Evolutionary conservation across 192 early-diverging fungal species (phyloP).

Genomic region (Podochytrium sp.): DNA sequence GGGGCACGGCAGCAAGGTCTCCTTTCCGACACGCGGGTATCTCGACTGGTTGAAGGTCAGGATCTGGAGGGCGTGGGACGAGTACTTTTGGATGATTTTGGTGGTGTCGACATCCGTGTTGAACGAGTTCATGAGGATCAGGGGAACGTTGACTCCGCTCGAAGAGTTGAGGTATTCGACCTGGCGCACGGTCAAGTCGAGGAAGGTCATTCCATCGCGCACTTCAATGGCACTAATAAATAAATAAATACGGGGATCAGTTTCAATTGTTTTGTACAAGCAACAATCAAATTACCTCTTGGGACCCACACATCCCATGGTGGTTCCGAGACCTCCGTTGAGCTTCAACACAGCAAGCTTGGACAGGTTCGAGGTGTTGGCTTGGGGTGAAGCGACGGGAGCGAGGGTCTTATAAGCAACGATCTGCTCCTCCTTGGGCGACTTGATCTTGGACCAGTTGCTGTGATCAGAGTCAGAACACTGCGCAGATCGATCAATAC

Average conservation of each 20-base stretch:
- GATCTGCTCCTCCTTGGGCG: constrained; percentile 83
- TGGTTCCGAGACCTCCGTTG: constrained; percentile 98
- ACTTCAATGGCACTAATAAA: constrained; percentile 91
- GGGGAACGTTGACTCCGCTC: constrained; percentile 89
- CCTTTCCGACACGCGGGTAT: constrained; percentile 92
- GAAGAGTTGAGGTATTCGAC: constrained; percentile 95
- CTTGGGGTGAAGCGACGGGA: constrained; percentile 36
- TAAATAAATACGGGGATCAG: background rate
- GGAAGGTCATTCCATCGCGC: constrained; percentile 96
- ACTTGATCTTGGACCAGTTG: constrained; percentile 94
- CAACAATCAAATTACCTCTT: constrained; percentile 63
- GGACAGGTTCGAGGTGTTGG: constrained; percentile 64
- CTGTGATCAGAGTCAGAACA: constrained; percentile 53
- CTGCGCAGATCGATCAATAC: constrained; percentile 12
- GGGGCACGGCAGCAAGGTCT: constrained; percentile 86
- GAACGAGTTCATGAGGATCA: constrained; percentile 99
- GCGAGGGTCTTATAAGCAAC: constrained; percentile 78
- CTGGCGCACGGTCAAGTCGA: constrained; percentile 97
- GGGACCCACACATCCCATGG: constrained; percentile 99
- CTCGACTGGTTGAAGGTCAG: constrained; percentile 98
- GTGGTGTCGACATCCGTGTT: constrained; percentile 98
- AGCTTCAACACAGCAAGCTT: constrained; percentile 99
- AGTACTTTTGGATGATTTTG: constrained; percentile 98
- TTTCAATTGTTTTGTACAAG: background rate
- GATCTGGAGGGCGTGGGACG: constrained; percentile 86